Evolutionary conservation across 2,329 filamentous ascomycete genomes (phyloP).

Genomic region (Dactylella cylindrospora): DNA sequence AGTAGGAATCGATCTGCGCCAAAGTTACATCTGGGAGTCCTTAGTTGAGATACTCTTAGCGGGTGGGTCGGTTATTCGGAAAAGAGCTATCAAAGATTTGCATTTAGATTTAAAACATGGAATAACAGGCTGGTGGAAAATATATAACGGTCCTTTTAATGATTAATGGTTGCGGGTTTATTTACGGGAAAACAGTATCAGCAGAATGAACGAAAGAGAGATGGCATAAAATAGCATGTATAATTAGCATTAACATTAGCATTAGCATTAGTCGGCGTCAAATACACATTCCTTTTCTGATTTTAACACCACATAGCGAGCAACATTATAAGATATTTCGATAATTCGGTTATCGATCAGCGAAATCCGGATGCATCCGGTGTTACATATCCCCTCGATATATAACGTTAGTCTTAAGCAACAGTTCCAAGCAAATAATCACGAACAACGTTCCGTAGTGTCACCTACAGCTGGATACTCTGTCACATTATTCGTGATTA

Average conservation of each 20-base stretch:
- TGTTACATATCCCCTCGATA: too few species aligned
- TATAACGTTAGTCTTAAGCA: too few species aligned
- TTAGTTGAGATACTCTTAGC: constrained; percentile 1
- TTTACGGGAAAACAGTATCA: background rate
- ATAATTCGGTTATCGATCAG: too few species aligned
- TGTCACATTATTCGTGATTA: too few species aligned
- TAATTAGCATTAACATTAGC: background rate
- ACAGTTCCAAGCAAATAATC: too few species aligned
- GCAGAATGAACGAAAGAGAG: background rate
- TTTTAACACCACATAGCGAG: background rate
- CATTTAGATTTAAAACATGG: too few species aligned
- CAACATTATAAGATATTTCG: background rate
- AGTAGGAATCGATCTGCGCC: background rate
- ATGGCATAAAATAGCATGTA: constrained; percentile 16
- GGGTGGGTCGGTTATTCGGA: too few species aligned
- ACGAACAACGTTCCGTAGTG: too few species aligned
- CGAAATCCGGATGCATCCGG: too few species aligned
- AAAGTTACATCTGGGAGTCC: constrained; percentile 4
- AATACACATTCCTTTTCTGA: constrained; percentile 21
- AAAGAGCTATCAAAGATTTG: too few species aligned
- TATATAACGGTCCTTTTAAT: constrained; percentile 24
- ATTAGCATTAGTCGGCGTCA: constrained; percentile 24
- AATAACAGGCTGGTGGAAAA: too few species aligned
- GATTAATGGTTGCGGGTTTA: constrained; percentile 13
- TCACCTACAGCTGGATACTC: too few species aligned